Evolutionary conservation across 2,329 filamentous ascomycete genomes (phyloP), one percentile per base, ranked within the genome.

Genomic region (Exophiala sideris): DNA sequence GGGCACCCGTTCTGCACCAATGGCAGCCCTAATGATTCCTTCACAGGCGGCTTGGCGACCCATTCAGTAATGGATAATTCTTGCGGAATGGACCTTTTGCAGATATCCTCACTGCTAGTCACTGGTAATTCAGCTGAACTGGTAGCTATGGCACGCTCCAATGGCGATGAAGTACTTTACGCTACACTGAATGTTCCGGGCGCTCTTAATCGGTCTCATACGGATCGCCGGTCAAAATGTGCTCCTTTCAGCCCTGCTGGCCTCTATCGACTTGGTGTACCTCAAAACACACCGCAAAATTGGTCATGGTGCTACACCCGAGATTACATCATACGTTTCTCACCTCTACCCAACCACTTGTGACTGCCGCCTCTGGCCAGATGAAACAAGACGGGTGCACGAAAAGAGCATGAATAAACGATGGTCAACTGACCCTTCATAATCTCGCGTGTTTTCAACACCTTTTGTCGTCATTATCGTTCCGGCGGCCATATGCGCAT

Each of bases 331-430:
- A 59, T 55, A 45, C 40, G 35, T n/a, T 10, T 7, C 21, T 21
- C n/a, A 21, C 16, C 10, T 24, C 33, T 38, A 35, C 35, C 54
- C 57, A 59, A 49, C 54, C 51, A 39, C 33, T 29, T 44, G 45
- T 56, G 50, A 42, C 53, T 45, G 46, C 39, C n/a, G 32, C 20
- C 47, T 36, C 35, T 33, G 20, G 44, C 42, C 52, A 52, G 29
- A 50, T 59, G 57, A 59, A 59, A 59, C 57, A 52, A 18, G 32
- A 39, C 49, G 57, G 57, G 48, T 47, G 51, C 39, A 57, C 55
- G 54, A 53, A 48, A 53, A 54, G 46, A 33, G 47, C 32, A 21
- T 29, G 49, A 44, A 40, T 11, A 38, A 14, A 29, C 4, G 20
- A 21, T 46, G 56, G 52, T 58, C 56, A 58, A 58, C 48, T 58